phyloP scores from a whole-genome alignment of 2,329 filamentous ascomycete genomes.

The Claviceps sp. region DNA sequence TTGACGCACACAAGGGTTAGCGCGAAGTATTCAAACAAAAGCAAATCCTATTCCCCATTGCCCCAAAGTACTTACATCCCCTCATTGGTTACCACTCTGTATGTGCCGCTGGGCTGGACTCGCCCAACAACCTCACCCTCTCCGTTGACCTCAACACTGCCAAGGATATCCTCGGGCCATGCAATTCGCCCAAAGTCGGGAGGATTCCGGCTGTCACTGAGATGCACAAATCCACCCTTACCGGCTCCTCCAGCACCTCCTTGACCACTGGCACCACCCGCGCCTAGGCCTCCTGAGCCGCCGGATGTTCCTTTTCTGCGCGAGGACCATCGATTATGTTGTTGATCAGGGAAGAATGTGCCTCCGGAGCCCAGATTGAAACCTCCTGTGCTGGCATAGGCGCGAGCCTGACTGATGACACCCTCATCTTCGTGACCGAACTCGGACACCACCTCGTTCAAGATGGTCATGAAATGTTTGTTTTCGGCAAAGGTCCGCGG shows the following conservation, averaged over 20 bases:
- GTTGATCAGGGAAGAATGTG: conserved; percentile 32
- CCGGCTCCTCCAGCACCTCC: conserved; percentile 49
- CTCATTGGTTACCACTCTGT: conserved; percentile 50
- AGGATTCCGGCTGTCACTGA: conserved; percentile 50
- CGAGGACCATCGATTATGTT: conserved; percentile 19
- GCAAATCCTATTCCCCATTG: background rate
- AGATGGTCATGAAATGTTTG: conserved; percentile 41
- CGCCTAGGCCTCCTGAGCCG: conserved; percentile 30
- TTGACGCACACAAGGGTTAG: conserved; percentile 9
- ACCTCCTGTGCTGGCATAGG: conserved; percentile 45
- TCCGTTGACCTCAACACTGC: conserved; percentile 50
- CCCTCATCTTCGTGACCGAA: conserved; percentile 44
- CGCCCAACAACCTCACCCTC: conserved; percentile 43
- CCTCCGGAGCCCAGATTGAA: conserved; percentile 39
- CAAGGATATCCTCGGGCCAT: conserved; percentile 57
- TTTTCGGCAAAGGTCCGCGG: conserved; percentile 48
- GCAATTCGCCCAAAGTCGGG: conserved; percentile 56
- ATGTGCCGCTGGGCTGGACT: conserved; percentile 47
- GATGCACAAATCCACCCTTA: conserved; percentile 49
- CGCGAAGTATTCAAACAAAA: background rate
- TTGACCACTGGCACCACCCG: conserved; percentile 43
- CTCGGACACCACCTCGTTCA: conserved; percentile 41
- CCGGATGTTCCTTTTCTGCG: conserved; percentile 24
- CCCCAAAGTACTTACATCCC: conserved; percentile 43
- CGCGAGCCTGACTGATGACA: conserved; percentile 42